A percentile compares a stretch with the other conserved stretches of the same genome.
Evolutionary conservation across 306 rosid species (phyloP).

Genomic region (barrel medic (Medicago truncatula)): MtrunA17r5.0-ANR NC_053048.1:24451001-24451500

Average conservation of each 20-base stretch:
- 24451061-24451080: slow-evolving; percentile 65
- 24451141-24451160: not conserved
- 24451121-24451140: not conserved
- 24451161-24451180: not conserved
- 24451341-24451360: not conserved
- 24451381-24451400: slow-evolving; percentile 33
- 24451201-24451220: not conserved
- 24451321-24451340: not conserved
- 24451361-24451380: not conserved
- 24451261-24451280: not conserved
- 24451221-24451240: not conserved
- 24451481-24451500: slow-evolving; percentile 76
- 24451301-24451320: not conserved
- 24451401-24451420: slow-evolving; percentile 23
- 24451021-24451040: slow-evolving; percentile 68
- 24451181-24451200: not conserved
- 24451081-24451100: slow-evolving; percentile 17
- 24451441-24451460: slow-evolving; percentile 79
- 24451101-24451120: slow-evolving; percentile 11
- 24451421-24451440: slow-evolving; percentile 73
- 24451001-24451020: slow-evolving; percentile 61
- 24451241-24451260: not conserved
- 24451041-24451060: slow-evolving; percentile 63
- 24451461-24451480: slow-evolving; percentile 75
- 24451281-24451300: not conserved